Evolutionary conservation across 306 rosid species (phyloP), one percentile per base, ranked within the genome.

Genomic region (Sechiopsis laciniata): DNA sequence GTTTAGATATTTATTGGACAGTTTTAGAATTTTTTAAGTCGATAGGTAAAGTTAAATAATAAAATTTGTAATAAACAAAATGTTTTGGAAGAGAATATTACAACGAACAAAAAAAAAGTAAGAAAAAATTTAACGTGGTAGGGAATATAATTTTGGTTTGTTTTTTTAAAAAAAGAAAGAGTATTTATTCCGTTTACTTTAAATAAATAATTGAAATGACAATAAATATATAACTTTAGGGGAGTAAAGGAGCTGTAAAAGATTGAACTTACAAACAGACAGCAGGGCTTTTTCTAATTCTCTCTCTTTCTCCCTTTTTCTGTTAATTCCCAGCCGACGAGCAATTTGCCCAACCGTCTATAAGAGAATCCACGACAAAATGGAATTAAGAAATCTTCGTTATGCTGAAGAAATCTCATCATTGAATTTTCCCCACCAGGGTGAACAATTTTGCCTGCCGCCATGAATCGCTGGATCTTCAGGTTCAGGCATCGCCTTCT

Each of bases 401-500:
- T 70, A 26, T 70, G 74, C 46, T 9, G 45, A 59, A 26, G 58
- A 26, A 24, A 40, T 22, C 52, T 22, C 58, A 46, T 50, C 73
- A 3, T 70, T 70, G 5, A 70, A 15, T 24, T 70, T 5, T 26
- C 58, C 58, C 45, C 40, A 0, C 51, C 37, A 59, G 54, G 17
- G 12, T 32, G 8, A 6, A 20, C 19, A 12, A 17, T 69, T 56
- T 48, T 60, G 46, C 69, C 54, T 69, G 29, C 46, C 46, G 53
- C 53, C 42, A 70, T 84, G 88, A 88, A 92, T 77, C 96, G 77
- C 76, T 68, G 74, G 70, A 74, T 87, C 86, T 86, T 78, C 80
- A 93, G 80, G 84, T 77, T 90, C 87, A 83, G 88, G 62, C 88
- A 82, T 74, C 85, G 56, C 52, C 89, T 92, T 57, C 96, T 88